Conservation (phyloP, 257 asterid genomes). For the Lycium barbarum region DNA sequence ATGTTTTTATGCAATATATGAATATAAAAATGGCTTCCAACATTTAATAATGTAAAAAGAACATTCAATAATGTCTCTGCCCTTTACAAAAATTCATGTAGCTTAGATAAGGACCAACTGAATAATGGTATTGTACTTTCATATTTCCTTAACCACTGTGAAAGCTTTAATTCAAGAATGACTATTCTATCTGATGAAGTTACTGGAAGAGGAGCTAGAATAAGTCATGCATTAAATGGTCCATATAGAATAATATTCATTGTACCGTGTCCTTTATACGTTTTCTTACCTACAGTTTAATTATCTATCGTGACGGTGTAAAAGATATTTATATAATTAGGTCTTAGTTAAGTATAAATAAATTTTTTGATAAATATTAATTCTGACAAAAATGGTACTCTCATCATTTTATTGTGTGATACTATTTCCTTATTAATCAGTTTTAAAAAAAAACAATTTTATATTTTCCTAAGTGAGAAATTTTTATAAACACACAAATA, state of each 20-base stretch:
- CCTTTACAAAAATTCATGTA: conserved; percentile 21
- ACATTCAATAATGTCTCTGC: not conserved
- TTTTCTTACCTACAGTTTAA: not conserved
- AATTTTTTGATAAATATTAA: no score
- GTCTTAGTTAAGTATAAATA: not conserved
- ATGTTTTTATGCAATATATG: not conserved
- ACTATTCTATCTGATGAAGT: conserved; percentile 7
- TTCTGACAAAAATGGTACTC: no score
- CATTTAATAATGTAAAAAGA: not conserved
- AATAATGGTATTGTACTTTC: not conserved
- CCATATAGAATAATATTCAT: no score
- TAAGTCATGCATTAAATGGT: not conserved
- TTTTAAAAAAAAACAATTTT: no score
- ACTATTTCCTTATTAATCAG: no score
- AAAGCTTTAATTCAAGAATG: conserved; percentile 12
- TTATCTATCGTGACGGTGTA: not conserved
- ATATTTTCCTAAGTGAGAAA: no score
- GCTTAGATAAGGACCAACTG: conserved; percentile 26
- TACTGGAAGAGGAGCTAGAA: not conserved
- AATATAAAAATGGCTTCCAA: not conserved
- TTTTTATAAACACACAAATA: no score
- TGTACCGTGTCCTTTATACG: not conserved
- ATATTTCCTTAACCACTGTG: conserved; percentile 18
- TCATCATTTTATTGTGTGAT: no score
- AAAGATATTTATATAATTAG: not conserved